phyloP scores from a whole-genome alignment of 106 monocot genomes.

The Vanilla planifolia region DNA sequence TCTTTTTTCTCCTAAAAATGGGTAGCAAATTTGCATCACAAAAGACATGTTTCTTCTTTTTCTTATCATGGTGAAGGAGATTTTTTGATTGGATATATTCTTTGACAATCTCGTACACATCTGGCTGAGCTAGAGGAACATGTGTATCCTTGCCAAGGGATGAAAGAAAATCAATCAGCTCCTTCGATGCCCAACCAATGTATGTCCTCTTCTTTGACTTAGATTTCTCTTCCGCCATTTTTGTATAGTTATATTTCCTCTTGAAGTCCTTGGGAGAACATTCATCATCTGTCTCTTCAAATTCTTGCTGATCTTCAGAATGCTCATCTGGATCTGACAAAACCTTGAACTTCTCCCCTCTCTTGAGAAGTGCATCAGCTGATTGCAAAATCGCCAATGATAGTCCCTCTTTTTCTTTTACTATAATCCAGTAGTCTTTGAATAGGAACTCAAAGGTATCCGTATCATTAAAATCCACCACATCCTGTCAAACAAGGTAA shows the following conservation, averaged over 20 bases:
- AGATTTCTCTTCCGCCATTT: constrained; percentile 18
- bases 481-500: constrained; percentile 36
- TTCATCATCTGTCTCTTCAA: constrained; percentile 16
- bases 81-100: constrained; percentile 48
- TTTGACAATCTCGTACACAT: constrained; percentile 47
- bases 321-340: constrained; percentile 22
- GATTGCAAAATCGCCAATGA: constrained; percentile 39
- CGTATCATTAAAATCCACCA: constrained; percentile 55
- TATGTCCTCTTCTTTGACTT: constrained; percentile 36
- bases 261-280: constrained; percentile 8
- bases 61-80: constrained; percentile 45
- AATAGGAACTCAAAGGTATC: constrained; percentile 58
- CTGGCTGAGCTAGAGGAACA: constrained; percentile 30
- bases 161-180: constrained; percentile 50
- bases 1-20: constrained; percentile 49
- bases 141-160: constrained; percentile 49
- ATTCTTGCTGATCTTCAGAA: constrained; percentile 23
- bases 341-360: constrained; percentile 16
- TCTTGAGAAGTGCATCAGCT: constrained; percentile 39
- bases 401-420: constrained; percentile 61
- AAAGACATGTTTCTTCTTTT: constrained; percentile 39
- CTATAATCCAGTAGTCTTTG: constrained; percentile 73
- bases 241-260: constrained; percentile 4
- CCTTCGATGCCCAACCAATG: constrained; percentile 65
- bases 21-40: constrained; percentile 52